Base-by-base conservation (phyloP, 257 asterid genomes). In the Euphrasia confusa region DNA sequence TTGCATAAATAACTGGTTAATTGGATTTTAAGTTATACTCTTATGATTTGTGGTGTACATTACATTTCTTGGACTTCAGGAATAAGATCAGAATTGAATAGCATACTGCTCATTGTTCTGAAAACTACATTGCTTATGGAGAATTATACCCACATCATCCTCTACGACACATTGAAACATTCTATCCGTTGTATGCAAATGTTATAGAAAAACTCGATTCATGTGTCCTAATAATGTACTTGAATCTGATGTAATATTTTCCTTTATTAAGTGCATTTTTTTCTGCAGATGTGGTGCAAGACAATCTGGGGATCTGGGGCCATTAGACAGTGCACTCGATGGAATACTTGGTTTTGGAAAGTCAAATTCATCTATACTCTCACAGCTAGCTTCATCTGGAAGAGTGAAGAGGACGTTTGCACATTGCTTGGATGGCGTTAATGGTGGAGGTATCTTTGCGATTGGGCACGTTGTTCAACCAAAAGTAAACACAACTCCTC, bases 361-460 rank as follows among this genome's bases (percentile, higher is more conserved):
- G 74, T 83, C 96, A 40, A 93, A 93, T 74, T 79, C 97, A 33
- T 93, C 99, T 66, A 77, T 89, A 88, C 90, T 93, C 72, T 93
- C 99, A 64, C 99, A 93, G 81, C 84, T 93, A 67, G 95, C 97
- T 69, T 82, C 90, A 55, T 72, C 99, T 39, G 95, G 97, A 65
- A 83, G 84, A 78, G 94, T 93, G 44, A 93, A 79, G 75, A 89
- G 82, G 73, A 89, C 89, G 97, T 93, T 93, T 83, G 99, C 99
- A 37, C 99, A 89, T 83, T 93, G 99, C 76, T 80, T 93, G 71
- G 99, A 89, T 71, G 99, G 96, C 3, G 94, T 79, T 56, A 89
- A 89, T 75, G 99, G 99, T 75, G 99, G 99, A 65, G 99, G 99
- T 68, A 93, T 93, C 68, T 93, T 93, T 82, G 99, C 99, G 67